phyloP scores from a whole-genome alignment of 495 filamentous ascomycete species.

The Amniculicola lignicola region DNA sequence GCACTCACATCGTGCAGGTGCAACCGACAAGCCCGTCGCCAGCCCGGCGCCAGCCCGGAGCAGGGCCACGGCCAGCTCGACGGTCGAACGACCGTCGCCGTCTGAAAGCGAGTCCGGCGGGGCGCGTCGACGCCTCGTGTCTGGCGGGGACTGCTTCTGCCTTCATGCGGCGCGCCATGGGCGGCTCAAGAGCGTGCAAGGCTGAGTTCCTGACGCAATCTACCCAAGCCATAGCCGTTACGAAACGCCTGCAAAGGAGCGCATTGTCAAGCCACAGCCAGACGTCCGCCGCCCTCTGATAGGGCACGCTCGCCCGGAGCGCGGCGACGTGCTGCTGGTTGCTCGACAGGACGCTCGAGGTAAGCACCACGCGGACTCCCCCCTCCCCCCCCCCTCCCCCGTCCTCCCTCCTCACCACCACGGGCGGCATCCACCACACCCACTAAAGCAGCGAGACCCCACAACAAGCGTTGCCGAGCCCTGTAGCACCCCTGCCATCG shows the following conservation, averaged over 20 bases:
- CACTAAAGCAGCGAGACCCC: constrained; percentile 32
- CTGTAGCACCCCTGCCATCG: constrained; percentile 21
- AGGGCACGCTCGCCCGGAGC: constrained; percentile 30
- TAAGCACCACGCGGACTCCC: not conserved
- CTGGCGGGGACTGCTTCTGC: not conserved
- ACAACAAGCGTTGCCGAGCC: constrained; percentile 39
- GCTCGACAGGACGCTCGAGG: no score
- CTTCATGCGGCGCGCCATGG: constrained; percentile 21
- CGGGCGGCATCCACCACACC: constrained; percentile 14
- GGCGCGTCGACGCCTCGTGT: constrained; percentile 5
- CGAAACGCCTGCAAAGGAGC: constrained; percentile 26
- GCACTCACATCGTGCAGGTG: constrained; percentile 25
- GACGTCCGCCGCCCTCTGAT: constrained; percentile 13
- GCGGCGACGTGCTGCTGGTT: constrained; percentile 18
- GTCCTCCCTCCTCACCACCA: constrained; percentile 7
- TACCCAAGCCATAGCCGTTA: constrained; percentile 32
- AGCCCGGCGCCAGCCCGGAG: not conserved
- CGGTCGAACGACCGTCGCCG: not conserved
- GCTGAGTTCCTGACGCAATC: constrained; percentile 39
- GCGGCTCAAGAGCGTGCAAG: constrained; percentile 32
- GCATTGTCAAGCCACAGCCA: constrained; percentile 25
- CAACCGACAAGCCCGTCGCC: constrained; percentile 2
- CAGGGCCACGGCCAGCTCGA: not conserved
- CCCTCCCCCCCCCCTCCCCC: constrained; percentile 1
- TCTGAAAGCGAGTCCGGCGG: not conserved